Base-by-base conservation (phyloP, 1,284 basidiomycete species). In the Microbotryum saponariae region DNA sequence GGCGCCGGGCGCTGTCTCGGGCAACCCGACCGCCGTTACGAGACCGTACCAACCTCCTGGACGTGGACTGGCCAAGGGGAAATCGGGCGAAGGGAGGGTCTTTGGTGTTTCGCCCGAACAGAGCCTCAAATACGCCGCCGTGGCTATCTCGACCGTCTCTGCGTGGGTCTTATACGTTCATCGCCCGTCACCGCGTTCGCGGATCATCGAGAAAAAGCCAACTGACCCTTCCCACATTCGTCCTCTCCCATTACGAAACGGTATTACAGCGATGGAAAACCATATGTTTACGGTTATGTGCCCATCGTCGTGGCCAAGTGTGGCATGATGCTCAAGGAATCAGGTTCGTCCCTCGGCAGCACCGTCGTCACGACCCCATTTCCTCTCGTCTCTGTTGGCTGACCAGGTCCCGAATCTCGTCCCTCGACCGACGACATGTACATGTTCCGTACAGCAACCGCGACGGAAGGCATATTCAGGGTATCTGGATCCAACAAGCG, bases 271-370 rank as follows among this genome's bases (percentile, higher is more conserved):
- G 71, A 75, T 47, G 74, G 73, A 2, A 68, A 75, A 48, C 73
- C 73, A 59, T 74, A 74, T 57, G 71, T 75, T 23, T 76, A 73
- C 73, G 79, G 94, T 2, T 91, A 89, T 74, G 90, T 98, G 50
- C 94, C 96, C 10, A 89, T 97, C 58, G 89, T 97, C 60, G 93
- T 98, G 45, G 96, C 93, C 60, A 96, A 97, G 76, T 96, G 92
- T 73, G 92, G 92, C 3, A 78, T 92, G 49, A 88, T 90, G 78
- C 82, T 97, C 65, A 97, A 97, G 75, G 88, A 91, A 77, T 87
- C 87, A 70, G 88, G 88, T 89, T 68, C 64, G 78, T 74, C 27
- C 49, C 57, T 46, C 54, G 33, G 14, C 29, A 12, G 12, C 45
- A 46, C 18, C 56, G 42, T 45, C 49, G 46, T 10, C 54, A n/a